Conservation (phyloP, 2,329 filamentous ascomycete genomes). For the Trematosphaeria pertusa region DNA sequence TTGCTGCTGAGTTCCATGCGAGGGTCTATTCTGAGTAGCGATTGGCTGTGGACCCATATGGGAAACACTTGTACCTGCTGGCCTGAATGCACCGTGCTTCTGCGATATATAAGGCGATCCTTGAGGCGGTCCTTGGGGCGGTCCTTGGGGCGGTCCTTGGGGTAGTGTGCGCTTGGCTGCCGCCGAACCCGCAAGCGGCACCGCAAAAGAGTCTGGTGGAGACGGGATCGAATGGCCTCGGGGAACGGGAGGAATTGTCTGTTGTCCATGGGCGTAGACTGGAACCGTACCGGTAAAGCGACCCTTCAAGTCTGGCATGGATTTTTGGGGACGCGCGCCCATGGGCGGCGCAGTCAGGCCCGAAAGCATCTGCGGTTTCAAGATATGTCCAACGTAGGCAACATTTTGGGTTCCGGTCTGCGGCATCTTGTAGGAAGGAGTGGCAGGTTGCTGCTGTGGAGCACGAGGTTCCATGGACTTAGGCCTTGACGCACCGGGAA, state of each 20-base stretch:
- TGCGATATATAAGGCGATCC: neutral
- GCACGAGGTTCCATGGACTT: conserved; percentile 1
- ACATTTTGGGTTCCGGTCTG: conserved; percentile 9
- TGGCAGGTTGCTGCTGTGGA: conserved; percentile 7
- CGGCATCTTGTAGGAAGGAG: no score
- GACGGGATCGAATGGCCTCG: neutral
- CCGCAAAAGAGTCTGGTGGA: neutral
- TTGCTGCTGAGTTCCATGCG: no score
- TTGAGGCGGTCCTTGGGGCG: neutral
- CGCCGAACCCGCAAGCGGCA: no score
- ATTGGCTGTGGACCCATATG: no score
- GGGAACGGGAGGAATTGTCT: neutral
- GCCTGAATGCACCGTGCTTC: no score
- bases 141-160: no score
- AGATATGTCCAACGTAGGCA: no score
- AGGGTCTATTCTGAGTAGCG: no score
- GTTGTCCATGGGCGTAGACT: conserved; percentile 8
- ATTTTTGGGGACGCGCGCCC: conserved; percentile 9
- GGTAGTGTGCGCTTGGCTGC: no score
- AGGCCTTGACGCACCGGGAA: conserved; percentile 1
- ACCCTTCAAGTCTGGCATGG: conserved; percentile 21
- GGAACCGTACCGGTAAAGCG: neutral
- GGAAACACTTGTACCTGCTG: no score
- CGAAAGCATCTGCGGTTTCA: conserved; percentile 3
- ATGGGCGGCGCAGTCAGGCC: neutral